Evolutionary conservation across 2,329 filamentous ascomycete genomes (phyloP), one percentile per base, ranked within the genome.

Genomic region (Grosmannia penicillata): DNA sequence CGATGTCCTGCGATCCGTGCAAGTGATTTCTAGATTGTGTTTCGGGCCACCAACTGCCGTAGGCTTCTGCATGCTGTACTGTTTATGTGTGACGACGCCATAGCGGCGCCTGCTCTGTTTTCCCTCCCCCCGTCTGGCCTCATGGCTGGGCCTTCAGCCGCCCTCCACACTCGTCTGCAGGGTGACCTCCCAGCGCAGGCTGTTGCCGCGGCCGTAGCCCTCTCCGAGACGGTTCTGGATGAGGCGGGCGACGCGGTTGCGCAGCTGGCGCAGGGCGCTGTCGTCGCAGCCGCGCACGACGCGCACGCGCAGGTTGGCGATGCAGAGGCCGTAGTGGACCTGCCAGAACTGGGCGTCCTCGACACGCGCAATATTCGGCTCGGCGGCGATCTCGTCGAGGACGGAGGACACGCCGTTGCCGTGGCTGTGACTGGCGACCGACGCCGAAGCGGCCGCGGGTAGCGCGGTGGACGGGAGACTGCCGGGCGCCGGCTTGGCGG

Each of bases 261-360:
- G 73, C 46, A 96, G 59, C 50, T 79, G 80, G 42, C 69, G 68
- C 42, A 93, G 62, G 6, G 78, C 72, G 13, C 79, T 73, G 44
- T 91, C 84, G 44, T 91, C 84, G 33, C 59, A 64, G 5, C 78
- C 79, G 45, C 61, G 64, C 5, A 62, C 56, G 21, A 94, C 72
- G 42, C 78, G 72, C 17, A 98, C 59, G 56, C 85, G 93, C 47
- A 98, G 57, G 54, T 93, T 95, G 8, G 91, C 91, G 81, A 96
- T 93, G 53, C 86, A 93, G 29, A 96, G 66, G 2, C 89, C 87
- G 55, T 96, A 95, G 59, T 98, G 91, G 13, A 95, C 91, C 62
- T 98, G 91, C 91, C 91, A 98, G 58, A 98, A 94, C 53, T 86
- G 78, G 2, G 87, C 89, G 52, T 95, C 87, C 41, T 95, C 84